Conservation (phyloP, 139 green algal species). For the Protoeuglena noctilucae region DNA sequence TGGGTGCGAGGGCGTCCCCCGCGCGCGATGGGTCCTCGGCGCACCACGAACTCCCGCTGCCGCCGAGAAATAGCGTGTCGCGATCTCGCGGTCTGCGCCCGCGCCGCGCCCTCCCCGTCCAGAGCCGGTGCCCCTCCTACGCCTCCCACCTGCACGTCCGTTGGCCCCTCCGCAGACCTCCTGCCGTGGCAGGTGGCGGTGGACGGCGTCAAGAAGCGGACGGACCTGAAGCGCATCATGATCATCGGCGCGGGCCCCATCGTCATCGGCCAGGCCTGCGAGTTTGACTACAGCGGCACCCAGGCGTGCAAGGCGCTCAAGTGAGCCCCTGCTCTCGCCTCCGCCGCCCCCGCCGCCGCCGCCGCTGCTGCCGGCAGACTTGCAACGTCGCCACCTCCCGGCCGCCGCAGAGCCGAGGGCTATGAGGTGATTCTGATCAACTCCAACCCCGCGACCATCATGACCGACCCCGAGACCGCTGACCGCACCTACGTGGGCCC, state of each 20-base stretch:
- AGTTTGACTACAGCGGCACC: constrained; percentile 98
- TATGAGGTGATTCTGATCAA: constrained; percentile 95
- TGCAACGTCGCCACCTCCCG: too few relatives aligned
- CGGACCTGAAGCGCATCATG: constrained; percentile 75
- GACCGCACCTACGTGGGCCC: constrained; percentile 93
- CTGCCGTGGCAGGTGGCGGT: neutral
- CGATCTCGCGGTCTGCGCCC: too few relatives aligned
- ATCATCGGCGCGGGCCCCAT: constrained; percentile 91
- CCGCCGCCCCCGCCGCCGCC: too few relatives aligned
- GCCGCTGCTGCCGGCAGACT: too few relatives aligned
- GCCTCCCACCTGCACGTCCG: too few relatives aligned
- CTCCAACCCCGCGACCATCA: constrained; percentile 98
- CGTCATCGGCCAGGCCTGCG: constrained; percentile 98
- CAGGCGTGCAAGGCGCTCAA: constrained; percentile 97
- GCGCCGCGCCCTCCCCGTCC: too few relatives aligned
- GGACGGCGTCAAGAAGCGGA: constrained; percentile 19
- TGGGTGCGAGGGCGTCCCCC: too few relatives aligned
- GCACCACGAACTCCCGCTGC: too few relatives aligned
- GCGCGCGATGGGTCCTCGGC: too few relatives aligned
- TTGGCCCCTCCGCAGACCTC: too few relatives aligned
- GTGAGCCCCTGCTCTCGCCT: constrained; percentile 17
- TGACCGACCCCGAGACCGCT: constrained; percentile 95
- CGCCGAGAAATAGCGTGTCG: too few relatives aligned
- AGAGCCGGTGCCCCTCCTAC: too few relatives aligned
- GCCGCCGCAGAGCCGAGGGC: constrained; percentile 69